A percentile compares a stretch with the other conserved stretches of the same genome.
These are phyloP conservation scores for Aspergillus tanneri DNA, from an alignment of 2,329 filamentous ascomycete species.

Conservation along the genomic window DNA sequence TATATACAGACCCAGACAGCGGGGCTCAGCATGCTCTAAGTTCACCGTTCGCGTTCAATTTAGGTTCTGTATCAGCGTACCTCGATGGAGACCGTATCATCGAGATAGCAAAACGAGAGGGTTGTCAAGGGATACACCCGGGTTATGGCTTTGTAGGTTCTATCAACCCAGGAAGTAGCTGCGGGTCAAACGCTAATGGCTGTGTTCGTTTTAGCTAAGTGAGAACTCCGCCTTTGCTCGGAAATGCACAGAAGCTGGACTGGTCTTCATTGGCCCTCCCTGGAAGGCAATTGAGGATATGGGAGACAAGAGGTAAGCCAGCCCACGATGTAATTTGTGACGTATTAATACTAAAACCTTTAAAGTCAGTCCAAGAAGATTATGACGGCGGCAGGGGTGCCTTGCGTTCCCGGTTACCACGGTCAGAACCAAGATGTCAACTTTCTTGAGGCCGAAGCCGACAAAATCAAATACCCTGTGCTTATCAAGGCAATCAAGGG, in stretches of 20 bases:
- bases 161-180: neutral
- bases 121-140: constrained; percentile 88
- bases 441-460: constrained; percentile 67
- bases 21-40: constrained; percentile 82
- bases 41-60: constrained; percentile 77
- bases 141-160: constrained; percentile 77
- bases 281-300: constrained; percentile 73
- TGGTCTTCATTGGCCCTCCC: constrained; percentile 93
- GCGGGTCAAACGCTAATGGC: neutral
- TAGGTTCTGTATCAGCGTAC: constrained; percentile 82
- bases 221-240: constrained; percentile 91
- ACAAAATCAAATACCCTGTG: constrained; percentile 66
- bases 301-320: constrained; percentile 78
- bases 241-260: constrained; percentile 81
- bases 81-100: constrained; percentile 94
- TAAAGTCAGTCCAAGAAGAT: constrained; percentile 80
- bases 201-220: constrained; percentile 55
- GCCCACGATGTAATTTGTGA: neutral
- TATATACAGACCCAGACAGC: constrained; percentile 92
- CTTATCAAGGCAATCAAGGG: constrained; percentile 66
- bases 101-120: constrained; percentile 76
- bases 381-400: constrained; percentile 91
- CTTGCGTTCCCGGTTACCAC: constrained; percentile 95
- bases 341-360: constrained; percentile 8
- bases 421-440: constrained; percentile 72